A percentile compares a stretch with the other conserved stretches of the same genome.
Conservation (phyloP, 2,329 filamentous ascomycete genomes). For the Leptoxyphium fumago region DNA sequence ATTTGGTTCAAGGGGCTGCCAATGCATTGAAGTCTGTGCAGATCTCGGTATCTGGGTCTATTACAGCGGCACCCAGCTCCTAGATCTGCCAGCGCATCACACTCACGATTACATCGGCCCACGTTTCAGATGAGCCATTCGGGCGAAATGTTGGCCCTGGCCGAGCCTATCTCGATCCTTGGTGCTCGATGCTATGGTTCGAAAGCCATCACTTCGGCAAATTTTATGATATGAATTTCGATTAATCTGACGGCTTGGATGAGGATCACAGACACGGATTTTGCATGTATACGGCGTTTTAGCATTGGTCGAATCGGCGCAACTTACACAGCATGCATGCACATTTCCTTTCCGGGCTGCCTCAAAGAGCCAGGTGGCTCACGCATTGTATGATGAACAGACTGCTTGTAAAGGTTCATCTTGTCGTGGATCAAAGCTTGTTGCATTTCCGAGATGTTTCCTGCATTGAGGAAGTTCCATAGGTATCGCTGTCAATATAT, state of each 20-base stretch:
- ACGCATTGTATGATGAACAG: too few species aligned
- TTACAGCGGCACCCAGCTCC: not conserved
- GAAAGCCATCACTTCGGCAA: not conserved
- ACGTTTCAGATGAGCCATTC: not conserved
- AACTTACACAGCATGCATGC: not conserved
- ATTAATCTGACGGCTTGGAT: not conserved
- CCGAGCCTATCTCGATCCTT: not conserved
- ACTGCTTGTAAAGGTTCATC: too few species aligned
- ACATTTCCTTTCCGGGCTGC: not conserved
- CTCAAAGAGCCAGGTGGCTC: not conserved
- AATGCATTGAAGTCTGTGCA: not conserved
- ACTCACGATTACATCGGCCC: not conserved
- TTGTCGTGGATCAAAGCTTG: not conserved
- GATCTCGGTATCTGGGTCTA: not conserved
- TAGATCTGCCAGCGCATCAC: not conserved
- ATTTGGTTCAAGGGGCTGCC: slow-evolving; percentile 4
- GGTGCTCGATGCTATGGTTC: not conserved
- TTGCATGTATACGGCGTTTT: not conserved
- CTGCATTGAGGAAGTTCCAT: not conserved
- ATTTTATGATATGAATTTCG: not conserved
- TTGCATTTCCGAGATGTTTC: not conserved
- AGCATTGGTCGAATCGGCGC: not conserved
- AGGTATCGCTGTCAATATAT: too few species aligned
- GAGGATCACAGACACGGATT: not conserved
- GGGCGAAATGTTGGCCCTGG: not conserved